Base-by-base conservation (phyloP, 2,329 filamentous ascomycete species). In the Anthostomella pinea region DNA sequence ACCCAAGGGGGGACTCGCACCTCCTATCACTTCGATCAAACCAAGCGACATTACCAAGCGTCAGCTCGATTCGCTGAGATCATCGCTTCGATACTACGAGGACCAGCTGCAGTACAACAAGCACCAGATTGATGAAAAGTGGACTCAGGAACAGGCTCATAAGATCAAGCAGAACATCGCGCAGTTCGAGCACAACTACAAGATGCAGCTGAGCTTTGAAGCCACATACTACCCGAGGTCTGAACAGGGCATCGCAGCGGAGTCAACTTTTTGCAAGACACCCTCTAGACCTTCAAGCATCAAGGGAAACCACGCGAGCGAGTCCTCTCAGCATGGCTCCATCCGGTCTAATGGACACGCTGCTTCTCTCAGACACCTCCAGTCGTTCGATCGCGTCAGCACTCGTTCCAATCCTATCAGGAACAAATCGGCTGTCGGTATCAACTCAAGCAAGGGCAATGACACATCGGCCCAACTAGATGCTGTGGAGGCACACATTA, bases 91-190 rank as follows among this genome's bases (percentile, higher is more conserved):
- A 49, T 72, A 73, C 39, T 65, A 74, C 25, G 71, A 80, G 44
- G 72, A 77, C 41, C 77, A 83, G 46, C 57, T 82, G 28, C 68
- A 71, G 34, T 79, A 75, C 63, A 81, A 82, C 52, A 73, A 69
- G 46, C 75, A 81, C 44, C 77, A 81, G 47, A 77, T 81, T 43
- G 77, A 82, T 39, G 75, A 43, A 17, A 30, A 42, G 25, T 13
- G 8, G 9, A 33, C 41, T 24, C 13, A 31, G n/a, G 10, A 27
- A 5, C 27, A 37, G 73, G 65, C 62, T 3, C 49, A 60, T 18
- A 52, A 62, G 19, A 52, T 76, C 38, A 59, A 63, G 10, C 56
- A 62, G 14, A 67, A 68, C 18, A 70, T 79, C 36, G 56, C 61
- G 14, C 62, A 69, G 25, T 77, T 79, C 38, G 72, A 77, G 46